Percentiles rank a stretch among this genome's conserved stretches.
These are phyloP conservation scores for Magnolia sinica DNA, from an alignment of 164 flowering plant genomes.

Conservation along the genomic window DNA sequence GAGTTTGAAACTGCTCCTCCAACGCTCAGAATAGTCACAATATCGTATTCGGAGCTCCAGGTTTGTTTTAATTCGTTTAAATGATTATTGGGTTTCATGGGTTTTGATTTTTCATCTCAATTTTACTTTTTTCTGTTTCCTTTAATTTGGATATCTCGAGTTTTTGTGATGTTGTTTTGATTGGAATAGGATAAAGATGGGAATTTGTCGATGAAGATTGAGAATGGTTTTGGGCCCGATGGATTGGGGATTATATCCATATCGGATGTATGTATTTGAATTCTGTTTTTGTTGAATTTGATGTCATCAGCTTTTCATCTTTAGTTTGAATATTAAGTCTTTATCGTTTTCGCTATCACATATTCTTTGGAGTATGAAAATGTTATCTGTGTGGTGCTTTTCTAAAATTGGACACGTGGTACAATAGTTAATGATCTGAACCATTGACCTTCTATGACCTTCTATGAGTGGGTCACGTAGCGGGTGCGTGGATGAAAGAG, in stretches of 20 bases:
- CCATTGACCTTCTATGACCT: not conserved
- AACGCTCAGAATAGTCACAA: slow-evolving; percentile 46
- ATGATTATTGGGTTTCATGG: not conserved
- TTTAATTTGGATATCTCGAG: not conserved
- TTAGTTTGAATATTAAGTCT: not conserved
- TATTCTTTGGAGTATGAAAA: not conserved
- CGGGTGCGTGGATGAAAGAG: no score
- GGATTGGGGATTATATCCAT: slow-evolving; percentile 81
- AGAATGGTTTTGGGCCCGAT: slow-evolving; percentile 79
- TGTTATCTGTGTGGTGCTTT: not conserved
- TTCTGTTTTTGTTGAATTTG: not conserved
- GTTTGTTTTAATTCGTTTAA: slow-evolving; percentile 19
- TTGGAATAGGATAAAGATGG: slow-evolving; percentile 45
- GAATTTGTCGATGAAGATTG: slow-evolving; percentile 70
- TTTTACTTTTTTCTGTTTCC: not conserved
- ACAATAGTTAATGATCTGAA: not conserved
- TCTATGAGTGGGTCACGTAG: no score
- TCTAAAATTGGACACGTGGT: not conserved
- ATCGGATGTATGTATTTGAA: slow-evolving; percentile 39
- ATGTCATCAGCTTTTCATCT: not conserved
- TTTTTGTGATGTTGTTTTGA: slow-evolving; percentile 2
- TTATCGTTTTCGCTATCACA: not conserved
- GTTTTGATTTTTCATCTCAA: not conserved
- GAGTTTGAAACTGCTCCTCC: slow-evolving; percentile 19
- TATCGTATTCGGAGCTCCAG: slow-evolving; percentile 54